phyloP scores from a whole-genome alignment of 1,139 yeast species.

The Nakaseomyces bracarensis region DNA sequence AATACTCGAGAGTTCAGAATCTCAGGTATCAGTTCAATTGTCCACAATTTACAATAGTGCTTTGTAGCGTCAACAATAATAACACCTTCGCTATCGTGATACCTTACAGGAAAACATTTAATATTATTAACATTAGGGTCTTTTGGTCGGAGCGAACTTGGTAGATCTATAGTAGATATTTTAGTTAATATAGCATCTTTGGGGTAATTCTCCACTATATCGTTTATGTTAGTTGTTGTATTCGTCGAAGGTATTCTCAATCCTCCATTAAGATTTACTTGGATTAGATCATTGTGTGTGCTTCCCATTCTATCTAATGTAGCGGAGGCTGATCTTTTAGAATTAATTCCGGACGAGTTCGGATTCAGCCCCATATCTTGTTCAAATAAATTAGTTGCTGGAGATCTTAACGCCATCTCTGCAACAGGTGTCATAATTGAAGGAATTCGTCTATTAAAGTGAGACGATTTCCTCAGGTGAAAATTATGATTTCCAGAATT shows the following conservation, averaged over 20 bases:
- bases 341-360: neutral
- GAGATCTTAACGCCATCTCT: neutral
- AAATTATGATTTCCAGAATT: neutral
- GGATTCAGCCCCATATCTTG: neutral
- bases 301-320: conserved; percentile 21
- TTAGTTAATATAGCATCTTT: conserved; percentile 65
- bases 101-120: conserved; percentile 39
- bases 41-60: conserved; percentile 41
- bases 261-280: neutral
- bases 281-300: conserved; percentile 1
- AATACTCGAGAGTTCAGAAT: conserved; percentile 23
- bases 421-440: neutral
- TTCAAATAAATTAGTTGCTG: neutral
- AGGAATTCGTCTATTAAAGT: neutral
- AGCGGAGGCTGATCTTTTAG: conserved; percentile 16
- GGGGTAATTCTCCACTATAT: conserved; percentile 13
- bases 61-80: conserved; percentile 36
- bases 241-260: conserved; percentile 6
- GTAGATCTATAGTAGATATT: conserved; percentile 40
- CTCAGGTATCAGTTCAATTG: conserved; percentile 36
- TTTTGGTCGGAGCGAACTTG: conserved; percentile 10
- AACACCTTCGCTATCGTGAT: conserved; percentile 52
- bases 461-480: neutral
- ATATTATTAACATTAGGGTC: conserved; percentile 24
- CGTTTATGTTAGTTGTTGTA: conserved; percentile 7